Evolutionary conservation across 2,329 filamentous ascomycete species (phyloP), one percentile per base, ranked within the genome.

Genomic region (Exophiala oligosperma): DNA sequence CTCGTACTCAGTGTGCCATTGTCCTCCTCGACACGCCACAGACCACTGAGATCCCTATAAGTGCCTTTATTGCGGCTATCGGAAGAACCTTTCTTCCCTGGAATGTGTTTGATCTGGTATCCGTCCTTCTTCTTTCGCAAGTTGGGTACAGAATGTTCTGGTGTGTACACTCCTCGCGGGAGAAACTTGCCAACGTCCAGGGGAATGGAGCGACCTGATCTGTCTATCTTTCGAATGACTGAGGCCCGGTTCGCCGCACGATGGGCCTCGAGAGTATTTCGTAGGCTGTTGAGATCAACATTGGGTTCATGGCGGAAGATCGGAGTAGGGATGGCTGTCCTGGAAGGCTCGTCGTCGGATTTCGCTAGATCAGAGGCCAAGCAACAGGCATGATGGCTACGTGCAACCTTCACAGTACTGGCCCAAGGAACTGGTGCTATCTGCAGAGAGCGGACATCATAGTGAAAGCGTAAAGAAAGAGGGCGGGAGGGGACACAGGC

Each of bases 251-350:
- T 75, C 24, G 67, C 61, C 29, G 60, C 62, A 49, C 72, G 69
- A 61, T 74, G 71, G 40, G 70, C 69, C 52, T 71, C 67, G 14
- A 76, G 66, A 6, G 74, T 75, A 46, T 68, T 66, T 26, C 53
- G 52, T 6, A 74, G 69, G 54, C 69, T 72, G 28, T 61, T 58
- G 23, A 65, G 60, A 41, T 68, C 57, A 47, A 73, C 64, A 24
- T 59, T 55, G 28, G 61, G 58, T 21, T 61, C 61, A 37, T 54
- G 38, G 2, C 35, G 40, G 29, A 56, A 44, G 17, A 48, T 12
- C 7, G 24, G 32, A 12, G 40, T 17, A 21, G 51, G 28, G 24
- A 52, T 35, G 43, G 8, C 28, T 17, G 52, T 12, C 12, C 17
- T 17, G 1, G 48, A 28, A 26, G 48, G 57, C 23, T 40, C 32